These are phyloP conservation scores for Rhododendron williamsianum DNA, from an alignment of 148 eudicot species.

Conservation along the genomic window DNA sequence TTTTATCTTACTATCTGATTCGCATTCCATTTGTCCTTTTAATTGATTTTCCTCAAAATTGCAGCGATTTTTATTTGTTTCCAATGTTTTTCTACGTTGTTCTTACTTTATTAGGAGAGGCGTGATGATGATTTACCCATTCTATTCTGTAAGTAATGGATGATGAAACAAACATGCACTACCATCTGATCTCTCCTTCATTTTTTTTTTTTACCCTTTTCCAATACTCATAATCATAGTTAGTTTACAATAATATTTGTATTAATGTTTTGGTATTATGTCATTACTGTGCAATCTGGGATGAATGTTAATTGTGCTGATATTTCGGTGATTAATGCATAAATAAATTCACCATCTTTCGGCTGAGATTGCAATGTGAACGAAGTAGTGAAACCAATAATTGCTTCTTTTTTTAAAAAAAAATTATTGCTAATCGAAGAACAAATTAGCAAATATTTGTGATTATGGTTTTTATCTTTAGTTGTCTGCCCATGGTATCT, in stretches of 20 bases:
- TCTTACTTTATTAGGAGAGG: not conserved
- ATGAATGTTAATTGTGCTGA: slow-evolving; percentile 5
- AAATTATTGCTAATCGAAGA: not conserved
- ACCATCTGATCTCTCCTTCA: slow-evolving; percentile 22
- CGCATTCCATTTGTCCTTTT: not conserved
- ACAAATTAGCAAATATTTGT: not conserved
- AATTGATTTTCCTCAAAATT: not conserved
- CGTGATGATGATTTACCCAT: slow-evolving; percentile 23
- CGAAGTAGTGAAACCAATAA: too few relatives aligned
- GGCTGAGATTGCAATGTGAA: slow-evolving; percentile 18
- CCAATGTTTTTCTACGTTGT: not conserved
- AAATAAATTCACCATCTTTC: slow-evolving; percentile 24
- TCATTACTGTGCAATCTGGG: slow-evolving; percentile 8
- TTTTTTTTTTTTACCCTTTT: not conserved
- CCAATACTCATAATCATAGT: not conserved
- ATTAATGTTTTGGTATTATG: too few relatives aligned
- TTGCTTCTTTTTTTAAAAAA: not conserved
- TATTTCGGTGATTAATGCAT: slow-evolving; percentile 13
- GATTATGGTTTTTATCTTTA: not conserved
- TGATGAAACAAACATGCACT: slow-evolving; percentile 25
- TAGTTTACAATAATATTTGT: not conserved
- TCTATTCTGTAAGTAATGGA: slow-evolving; percentile 2
- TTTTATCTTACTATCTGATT: slow-evolving; percentile 15
- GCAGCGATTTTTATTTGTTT: not conserved
- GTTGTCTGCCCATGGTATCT: slow-evolving; percentile 17